Conservation (phyloP, 176 grass and related monocot genomes). For the Avena eriantha region DNA sequence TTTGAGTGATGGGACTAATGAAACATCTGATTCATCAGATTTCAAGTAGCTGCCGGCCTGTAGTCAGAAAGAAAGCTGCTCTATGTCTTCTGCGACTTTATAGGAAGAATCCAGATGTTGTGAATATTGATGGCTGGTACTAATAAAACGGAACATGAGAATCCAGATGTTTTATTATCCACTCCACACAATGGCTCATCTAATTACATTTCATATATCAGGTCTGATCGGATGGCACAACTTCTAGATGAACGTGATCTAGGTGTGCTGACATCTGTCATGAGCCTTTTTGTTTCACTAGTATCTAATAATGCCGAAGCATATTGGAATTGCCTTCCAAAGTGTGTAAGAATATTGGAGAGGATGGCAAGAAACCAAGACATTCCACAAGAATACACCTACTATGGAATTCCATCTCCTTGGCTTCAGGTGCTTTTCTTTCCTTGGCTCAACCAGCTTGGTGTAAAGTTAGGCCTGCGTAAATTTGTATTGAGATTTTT, state of each 20-base stretch:
- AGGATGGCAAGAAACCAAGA: conserved; percentile 97
- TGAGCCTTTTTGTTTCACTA: conserved; percentile 98
- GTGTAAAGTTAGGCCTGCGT: not conserved
- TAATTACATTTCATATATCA: conserved; percentile 46
- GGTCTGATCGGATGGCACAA: conserved; percentile 97
- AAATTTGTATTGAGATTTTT: not conserved
- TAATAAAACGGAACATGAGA: conserved; percentile 23
- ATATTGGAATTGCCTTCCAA: conserved; percentile 99
- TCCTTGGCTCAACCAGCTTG: conserved; percentile 4
- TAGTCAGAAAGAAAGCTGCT: conserved; percentile 98
- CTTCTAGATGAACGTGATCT: conserved; percentile 97
- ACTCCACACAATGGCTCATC: conserved; percentile 17
- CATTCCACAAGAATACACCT: conserved; percentile 96
- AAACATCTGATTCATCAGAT: conserved; percentile 61
- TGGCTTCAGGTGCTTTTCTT: conserved; percentile 93
- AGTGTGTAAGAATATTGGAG: conserved; percentile 94
- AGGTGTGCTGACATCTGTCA: conserved; percentile 94
- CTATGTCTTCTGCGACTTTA: conserved; percentile 96
- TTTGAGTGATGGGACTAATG: conserved; percentile 42
- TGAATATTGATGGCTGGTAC: conserved; percentile 98
- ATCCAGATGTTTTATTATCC: conserved; percentile 1
- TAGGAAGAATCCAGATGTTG: conserved; percentile 99
- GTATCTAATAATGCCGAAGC: conserved; percentile 92
- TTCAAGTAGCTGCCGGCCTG: conserved; percentile 95
- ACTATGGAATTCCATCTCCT: conserved; percentile 99